Base-by-base conservation (phyloP, 2,329 filamentous ascomycete genomes). In the Myriosclerotinia curreyana region DNA sequence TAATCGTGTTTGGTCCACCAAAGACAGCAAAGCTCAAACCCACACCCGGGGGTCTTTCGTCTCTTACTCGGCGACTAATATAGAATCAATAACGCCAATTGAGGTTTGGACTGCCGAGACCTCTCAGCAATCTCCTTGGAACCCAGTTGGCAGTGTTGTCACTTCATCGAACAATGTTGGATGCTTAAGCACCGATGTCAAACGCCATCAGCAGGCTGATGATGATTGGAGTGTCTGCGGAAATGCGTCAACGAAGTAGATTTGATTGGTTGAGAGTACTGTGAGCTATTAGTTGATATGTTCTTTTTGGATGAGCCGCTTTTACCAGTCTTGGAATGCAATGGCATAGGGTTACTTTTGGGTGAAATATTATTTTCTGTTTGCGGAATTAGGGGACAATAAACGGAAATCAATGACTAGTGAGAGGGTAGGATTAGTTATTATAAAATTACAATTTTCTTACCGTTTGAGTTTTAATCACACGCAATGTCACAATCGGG, bases 191-290 rank as follows among this genome's bases (percentile, higher is more conserved):
- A 22, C 25, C 34, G 9, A 11, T 17, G 42, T 8, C 15, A 1
- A 48, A 36, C 31, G 28, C 3, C 52, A 50, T 7, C 28, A 55
- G n/a, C 42, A 49, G 7, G 9, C 25, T 20, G 17, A 11, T 28
- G 60, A 56, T 2, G 42, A 56, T 31, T 62, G 60, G 60, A 62
- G 60, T 49, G 14, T 40, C 9, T 50, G 42, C 12, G 60, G 31
- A 12, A 62, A 62, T 9, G 15, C 20, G 11, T 62, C 60, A 40
- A 56, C 34, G 1, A 25, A 9, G 7, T 38, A 48, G 17, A 31
- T 2, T 31, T 20, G 22, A 31, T 17, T 11, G 14, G 17, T 15
- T 28, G 20, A 36, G n/a, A 42, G 53, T 5, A 38, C 5, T 31
- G 28, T 31, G 28, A 31, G 28, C 28, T 31, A 5, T 31, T 31